These are phyloP conservation scores for Lipomyces chichibuensis DNA, from an alignment of 805 yeast genomes.

Conservation along the genomic window DNA sequence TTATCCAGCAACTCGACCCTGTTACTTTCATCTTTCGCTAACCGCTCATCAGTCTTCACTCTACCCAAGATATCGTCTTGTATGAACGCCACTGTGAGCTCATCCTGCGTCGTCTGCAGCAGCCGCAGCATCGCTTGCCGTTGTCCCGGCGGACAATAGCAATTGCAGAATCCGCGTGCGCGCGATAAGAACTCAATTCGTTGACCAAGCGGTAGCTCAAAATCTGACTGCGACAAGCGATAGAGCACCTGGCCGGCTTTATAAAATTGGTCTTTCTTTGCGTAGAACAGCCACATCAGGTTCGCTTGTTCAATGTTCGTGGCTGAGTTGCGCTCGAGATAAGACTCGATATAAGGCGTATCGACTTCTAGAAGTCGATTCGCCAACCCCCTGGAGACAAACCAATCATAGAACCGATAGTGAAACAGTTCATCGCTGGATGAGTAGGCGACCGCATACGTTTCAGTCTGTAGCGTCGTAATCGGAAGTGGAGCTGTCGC, in stretches of 20 bases:
- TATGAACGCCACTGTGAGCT: slow-evolving; percentile 81
- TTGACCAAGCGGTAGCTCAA: slow-evolving; percentile 61
- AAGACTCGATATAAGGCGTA: slow-evolving; percentile 78
- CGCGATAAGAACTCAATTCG: slow-evolving; percentile 87
- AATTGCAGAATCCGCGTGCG: slow-evolving; percentile 90
- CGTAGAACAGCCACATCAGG: slow-evolving; percentile 84
- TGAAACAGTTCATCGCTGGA: slow-evolving; percentile 86
- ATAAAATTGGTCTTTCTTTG: slow-evolving; percentile 74
- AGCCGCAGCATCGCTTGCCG: slow-evolving; percentile 77
- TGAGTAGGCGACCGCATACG: slow-evolving; percentile 73
- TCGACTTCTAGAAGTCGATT: slow-evolving; percentile 77
- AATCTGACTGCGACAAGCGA: slow-evolving; percentile 68
- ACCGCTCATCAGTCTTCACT: slow-evolving; percentile 47
- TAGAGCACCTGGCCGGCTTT: slow-evolving; percentile 84
- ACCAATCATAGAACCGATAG: slow-evolving; percentile 90
- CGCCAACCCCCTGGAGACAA: slow-evolving; percentile 72
- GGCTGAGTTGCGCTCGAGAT: slow-evolving; percentile 55
- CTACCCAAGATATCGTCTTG: slow-evolving; percentile 64
- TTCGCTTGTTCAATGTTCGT: slow-evolving; percentile 75
- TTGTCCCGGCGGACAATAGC: slow-evolving; percentile 74
- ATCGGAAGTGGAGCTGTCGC: slow-evolving; percentile 2
- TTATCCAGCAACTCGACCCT: slow-evolving; percentile 55
- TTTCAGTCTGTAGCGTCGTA: slow-evolving; percentile 61
- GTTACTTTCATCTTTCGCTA: slow-evolving; percentile 46
- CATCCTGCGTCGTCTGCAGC: slow-evolving; percentile 70